A percentile compares a stretch with the other conserved stretches of the same genome.
phyloP scores from a whole-genome alignment of 352 stramenopile species.

The Paralagenidium karlingii region DNA sequence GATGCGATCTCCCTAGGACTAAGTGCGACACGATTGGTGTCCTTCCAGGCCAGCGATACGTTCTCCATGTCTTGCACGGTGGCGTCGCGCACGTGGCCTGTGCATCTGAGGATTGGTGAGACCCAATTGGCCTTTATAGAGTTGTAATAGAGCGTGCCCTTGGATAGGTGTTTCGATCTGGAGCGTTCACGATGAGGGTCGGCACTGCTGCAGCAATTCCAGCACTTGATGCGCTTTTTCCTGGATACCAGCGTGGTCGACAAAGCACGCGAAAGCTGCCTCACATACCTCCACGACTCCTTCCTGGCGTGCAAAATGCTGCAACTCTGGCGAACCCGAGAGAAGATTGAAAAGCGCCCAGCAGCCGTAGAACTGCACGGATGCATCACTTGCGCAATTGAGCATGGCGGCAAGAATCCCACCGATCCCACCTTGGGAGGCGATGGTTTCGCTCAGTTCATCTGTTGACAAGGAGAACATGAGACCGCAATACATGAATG shows the following conservation, averaged over 20 bases:
- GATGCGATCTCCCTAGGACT: slow-evolving; percentile 32
- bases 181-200: background rate
- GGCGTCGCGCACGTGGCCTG: slow-evolving; percentile 1
- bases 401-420: slow-evolving; percentile 62
- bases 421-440: slow-evolving; percentile 39
- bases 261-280: slow-evolving; percentile 68
- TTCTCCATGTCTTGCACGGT: slow-evolving; percentile 26
- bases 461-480: no score
- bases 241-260: slow-evolving; percentile 60
- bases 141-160: slow-evolving; percentile 6
- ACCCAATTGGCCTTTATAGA: slow-evolving; percentile 28
- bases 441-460: slow-evolving; percentile 56
- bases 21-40: slow-evolving; percentile 20
- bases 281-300: slow-evolving; percentile 74
- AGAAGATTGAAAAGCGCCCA: slow-evolving; percentile 67
- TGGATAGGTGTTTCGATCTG: background rate
- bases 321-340: slow-evolving; percentile 25
- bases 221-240: slow-evolving; percentile 69
- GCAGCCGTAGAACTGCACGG: slow-evolving; percentile 47
- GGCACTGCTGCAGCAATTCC: slow-evolving; percentile 16
- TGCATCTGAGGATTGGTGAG: slow-evolving; percentile 19
- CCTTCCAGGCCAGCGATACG: slow-evolving; percentile 13
- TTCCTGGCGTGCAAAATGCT: slow-evolving; percentile 42
- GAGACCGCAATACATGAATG: no score
- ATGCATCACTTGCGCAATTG: slow-evolving; percentile 42